Conservation (phyloP, 2,329 filamentous ascomycete species). For the Ilyonectria mors-panacis region DNA sequence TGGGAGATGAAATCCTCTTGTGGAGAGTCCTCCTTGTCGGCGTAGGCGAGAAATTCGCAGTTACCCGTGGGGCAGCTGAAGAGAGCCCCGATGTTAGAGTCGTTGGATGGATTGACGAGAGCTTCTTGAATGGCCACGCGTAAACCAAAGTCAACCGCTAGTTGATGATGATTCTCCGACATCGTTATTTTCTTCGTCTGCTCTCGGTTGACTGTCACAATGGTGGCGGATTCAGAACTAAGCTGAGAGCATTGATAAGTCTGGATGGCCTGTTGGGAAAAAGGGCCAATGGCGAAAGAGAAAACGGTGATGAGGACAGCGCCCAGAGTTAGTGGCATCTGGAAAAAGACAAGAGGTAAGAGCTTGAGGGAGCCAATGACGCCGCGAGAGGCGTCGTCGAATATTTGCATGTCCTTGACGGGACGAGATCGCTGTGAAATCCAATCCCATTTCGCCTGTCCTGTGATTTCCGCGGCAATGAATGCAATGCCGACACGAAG, state of each 20-base stretch:
- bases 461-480: constrained; percentile 5
- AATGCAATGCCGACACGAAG: background rate
- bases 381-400: constrained; percentile 23
- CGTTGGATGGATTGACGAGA: constrained; percentile 12
- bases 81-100: constrained; percentile 8
- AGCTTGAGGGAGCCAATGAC: constrained; percentile 18
- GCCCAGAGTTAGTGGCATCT: background rate
- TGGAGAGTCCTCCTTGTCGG: background rate
- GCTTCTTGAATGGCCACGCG: constrained; percentile 6
- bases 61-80: constrained; percentile 11
- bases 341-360: background rate
- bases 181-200: background rate
- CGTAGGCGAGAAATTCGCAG: constrained; percentile 9
- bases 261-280: constrained; percentile 27
- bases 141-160: background rate
- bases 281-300: constrained; percentile 25
- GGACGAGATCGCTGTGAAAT: constrained; percentile 9
- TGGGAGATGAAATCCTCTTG: background rate
- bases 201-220: constrained; percentile 1
- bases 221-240: background rate
- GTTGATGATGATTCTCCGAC: background rate
- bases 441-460: constrained; percentile 18
- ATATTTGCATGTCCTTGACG: constrained; percentile 11
- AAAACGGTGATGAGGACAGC: constrained; percentile 11
- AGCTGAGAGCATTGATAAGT: constrained; percentile 18